These are phyloP conservation scores for Tephrocybe rancida DNA, from an alignment of 768 basidiomycete species.

Conservation along the genomic window DNA sequence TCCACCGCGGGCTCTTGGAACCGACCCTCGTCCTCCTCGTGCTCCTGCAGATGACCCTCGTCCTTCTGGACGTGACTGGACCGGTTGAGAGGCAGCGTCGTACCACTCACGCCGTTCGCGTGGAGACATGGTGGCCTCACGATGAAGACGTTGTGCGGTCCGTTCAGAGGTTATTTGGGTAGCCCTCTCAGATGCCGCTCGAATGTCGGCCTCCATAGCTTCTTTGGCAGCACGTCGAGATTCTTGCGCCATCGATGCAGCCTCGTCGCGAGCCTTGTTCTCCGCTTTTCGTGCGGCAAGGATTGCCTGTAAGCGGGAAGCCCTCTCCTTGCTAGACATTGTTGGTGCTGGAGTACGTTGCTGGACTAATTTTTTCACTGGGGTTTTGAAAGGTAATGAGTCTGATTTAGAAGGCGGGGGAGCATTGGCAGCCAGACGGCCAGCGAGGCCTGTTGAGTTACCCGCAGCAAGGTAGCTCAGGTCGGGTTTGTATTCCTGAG, in stretches of 20 bases:
- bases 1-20: no score
- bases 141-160: constrained; percentile 22
- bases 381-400: not conserved
- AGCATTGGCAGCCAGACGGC: constrained; percentile 18
- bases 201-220: not conserved
- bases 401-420: not conserved
- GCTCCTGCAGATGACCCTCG: no score
- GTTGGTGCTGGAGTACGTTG: not conserved
- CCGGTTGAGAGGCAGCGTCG: not conserved
- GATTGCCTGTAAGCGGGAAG: not conserved
- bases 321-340: not conserved
- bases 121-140: constrained; percentile 11
- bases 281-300: constrained; percentile 2
- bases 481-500: constrained; percentile 21
- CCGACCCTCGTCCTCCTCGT: no score
- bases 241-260: not conserved
- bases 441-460: constrained; percentile 23
- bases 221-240: not conserved
- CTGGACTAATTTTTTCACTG: not conserved
- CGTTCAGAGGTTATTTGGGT: constrained; percentile 20
- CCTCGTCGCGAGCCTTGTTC: constrained; percentile 6
- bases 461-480: constrained; percentile 30
- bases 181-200: constrained; percentile 1
- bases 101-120: not conserved
- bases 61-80: not conserved